phyloP scores from a whole-genome alignment of 2,329 filamentous ascomycete species.

The Lachnellula arida region DNA sequence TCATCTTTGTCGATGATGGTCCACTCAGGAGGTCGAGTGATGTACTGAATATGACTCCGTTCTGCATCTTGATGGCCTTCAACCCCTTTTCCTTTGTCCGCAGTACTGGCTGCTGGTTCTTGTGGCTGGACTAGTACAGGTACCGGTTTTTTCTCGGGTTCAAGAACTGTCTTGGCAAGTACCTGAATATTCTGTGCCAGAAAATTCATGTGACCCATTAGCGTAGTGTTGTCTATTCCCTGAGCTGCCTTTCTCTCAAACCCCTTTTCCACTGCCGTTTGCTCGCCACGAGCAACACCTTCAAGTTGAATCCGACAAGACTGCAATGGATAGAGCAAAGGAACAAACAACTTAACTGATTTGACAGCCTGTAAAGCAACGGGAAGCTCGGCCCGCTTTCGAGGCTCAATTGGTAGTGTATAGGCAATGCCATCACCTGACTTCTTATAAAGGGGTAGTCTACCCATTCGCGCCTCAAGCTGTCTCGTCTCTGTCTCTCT shows the following conservation, averaged over 20 bases:
- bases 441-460: conserved; percentile 61
- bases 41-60: conserved; percentile 63
- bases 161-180: conserved; percentile 53
- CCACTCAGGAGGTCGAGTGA: conserved; percentile 78
- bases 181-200: conserved; percentile 65
- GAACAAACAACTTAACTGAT: conserved; percentile 64
- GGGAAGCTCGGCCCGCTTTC: conserved; percentile 56
- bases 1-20: conserved; percentile 37
- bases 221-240: conserved; percentile 50
- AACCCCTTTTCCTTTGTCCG: conserved; percentile 19
- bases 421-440: conserved; percentile 66
- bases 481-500: conserved; percentile 65
- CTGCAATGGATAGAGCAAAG: conserved; percentile 67
- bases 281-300: conserved; percentile 55
- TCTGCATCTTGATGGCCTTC: conserved; percentile 35
- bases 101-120: neutral
- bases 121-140: conserved; percentile 1
- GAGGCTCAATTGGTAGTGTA: conserved; percentile 65
- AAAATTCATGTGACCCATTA: conserved; percentile 73
- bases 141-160: conserved; percentile 13
- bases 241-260: conserved; percentile 57
- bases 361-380: conserved; percentile 55
- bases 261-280: conserved; percentile 57
- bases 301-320: conserved; percentile 61
- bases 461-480: conserved; percentile 69